A percentile compares a stretch with the other conserved stretches of the same genome.
phyloP scores from a whole-genome alignment of 441 rosid species.

The Erysimum cheiri region DNA sequence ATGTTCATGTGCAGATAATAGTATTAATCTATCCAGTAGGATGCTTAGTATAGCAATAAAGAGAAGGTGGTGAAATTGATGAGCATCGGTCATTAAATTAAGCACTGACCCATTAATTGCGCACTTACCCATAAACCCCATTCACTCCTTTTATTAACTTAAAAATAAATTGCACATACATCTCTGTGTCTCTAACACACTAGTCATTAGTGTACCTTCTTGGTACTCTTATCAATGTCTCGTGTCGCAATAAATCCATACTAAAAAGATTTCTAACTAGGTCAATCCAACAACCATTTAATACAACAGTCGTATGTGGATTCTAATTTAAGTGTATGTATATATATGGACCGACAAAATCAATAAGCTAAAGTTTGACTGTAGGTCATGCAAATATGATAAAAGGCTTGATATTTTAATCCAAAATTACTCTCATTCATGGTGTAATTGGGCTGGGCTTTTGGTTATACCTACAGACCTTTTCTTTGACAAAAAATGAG shows the following conservation, averaged over 20 bases:
- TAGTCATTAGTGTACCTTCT: slow-evolving; percentile 33
- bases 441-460: not conserved
- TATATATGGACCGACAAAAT: slow-evolving; percentile 31
- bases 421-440: not conserved
- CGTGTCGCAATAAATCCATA: slow-evolving; percentile 32
- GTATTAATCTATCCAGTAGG: slow-evolving; percentile 38
- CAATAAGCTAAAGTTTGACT: slow-evolving; percentile 20
- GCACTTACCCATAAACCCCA: slow-evolving; percentile 46
- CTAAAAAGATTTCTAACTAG: slow-evolving; percentile 32
- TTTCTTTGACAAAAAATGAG: not conserved
- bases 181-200: not conserved
- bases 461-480: not conserved
- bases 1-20: slow-evolving; percentile 42
- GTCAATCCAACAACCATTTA: slow-evolving; percentile 40
- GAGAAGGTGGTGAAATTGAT: slow-evolving; percentile 46
- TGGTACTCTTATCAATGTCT: slow-evolving; percentile 27
- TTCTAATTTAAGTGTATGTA: slow-evolving; percentile 2
- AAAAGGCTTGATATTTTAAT: not conserved
- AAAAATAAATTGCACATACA: not conserved
- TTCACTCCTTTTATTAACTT: slow-evolving; percentile 19
- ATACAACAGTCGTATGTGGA: slow-evolving; percentile 24
- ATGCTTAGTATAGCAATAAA: slow-evolving; percentile 46
- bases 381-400: not conserved
- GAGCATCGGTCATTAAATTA: slow-evolving; percentile 45
- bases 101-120: slow-evolving; percentile 47